Base-by-base conservation (phyloP, 202 grass and related monocot genomes). In the Schoenoplectus tabernaemontani region DNA sequence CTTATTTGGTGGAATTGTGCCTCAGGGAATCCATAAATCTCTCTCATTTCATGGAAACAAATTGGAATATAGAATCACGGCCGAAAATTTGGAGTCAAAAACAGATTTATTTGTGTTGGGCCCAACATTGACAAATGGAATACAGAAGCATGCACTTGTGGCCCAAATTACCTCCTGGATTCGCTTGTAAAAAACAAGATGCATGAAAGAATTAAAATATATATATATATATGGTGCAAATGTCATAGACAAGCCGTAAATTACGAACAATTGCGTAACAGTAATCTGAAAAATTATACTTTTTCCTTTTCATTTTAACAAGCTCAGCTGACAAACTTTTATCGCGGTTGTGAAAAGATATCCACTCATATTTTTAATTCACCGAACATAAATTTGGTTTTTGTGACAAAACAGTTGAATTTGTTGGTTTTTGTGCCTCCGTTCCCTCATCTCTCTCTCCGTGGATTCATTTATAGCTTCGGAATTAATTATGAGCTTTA, bases 91-190 rank as follows among this genome's bases (percentile, higher is more conserved):
- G 75, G 32, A 78, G 75, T 78, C 26, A 78, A 78, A 58, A 37
- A 7, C 17, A 76, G 72, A 76, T 76, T 76, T 76, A 78, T 78
- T 78, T 59, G 30, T 60, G 54, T 78, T 78, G 53, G 75, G 75
- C 54, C 75, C 75, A 39, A 78, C 33, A 23, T 59, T 60, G 32
- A 58, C 38, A 77, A 33, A 20, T 15, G 17, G 19, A 24, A n/a
- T 43, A 0, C 24, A 30, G 23, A 60, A 60, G 23, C 33, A 32
- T 6, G 39, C 28, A 51, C 37, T 37, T 77, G 32, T 78, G 75
- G 75, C 75, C 75, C 75, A 78, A 78, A 78, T 77, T 3, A 58
- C 2, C 34, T 8, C 11, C 36, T 69, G 13, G 38, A 20, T 42
- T 43, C 1, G 37, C 16, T 43, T 22, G 34, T n/a, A n/a, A 22